Base-by-base conservation (phyloP, 2,329 filamentous ascomycete species). In the Elsinoe batatas region DNA sequence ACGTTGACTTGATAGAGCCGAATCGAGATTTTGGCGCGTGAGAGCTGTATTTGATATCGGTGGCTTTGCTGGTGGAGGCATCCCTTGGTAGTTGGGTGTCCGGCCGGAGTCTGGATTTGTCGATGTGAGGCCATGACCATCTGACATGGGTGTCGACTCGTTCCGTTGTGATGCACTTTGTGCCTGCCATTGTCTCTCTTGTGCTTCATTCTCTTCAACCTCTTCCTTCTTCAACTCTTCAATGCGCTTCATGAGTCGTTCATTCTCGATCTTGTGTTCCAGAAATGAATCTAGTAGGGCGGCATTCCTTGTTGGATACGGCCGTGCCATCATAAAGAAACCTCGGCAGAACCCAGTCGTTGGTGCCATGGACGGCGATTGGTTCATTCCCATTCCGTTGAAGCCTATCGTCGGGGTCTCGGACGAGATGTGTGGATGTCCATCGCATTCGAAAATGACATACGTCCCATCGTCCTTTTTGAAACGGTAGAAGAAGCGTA, bases 201-300 rank as follows among this genome's bases (percentile, higher is more conserved):
- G 79, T 57, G 83, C 80, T 58, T 87, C 85, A 13, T 79, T 77
- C 58, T 94, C 91, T 55, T 91, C 87, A 56, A 85, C 82, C 68
- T 96, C 91, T 69, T 96, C 91, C 59, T 81, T 79, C 62, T 87
- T 88, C 55, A 96, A 75, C 70, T 94, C 89, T 15, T 85, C 83
- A 59, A 97, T 95, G 42, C 88, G 83, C 63, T 88, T 86, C 64
- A 82, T 83, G 49, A 97, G 72, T 3, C 91, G 82, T 72, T 95
- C 90, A 64, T 96, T 95, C 69, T 96, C 91, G 55, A 95, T 91
- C 71, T 96, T 96, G 73, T 96, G 91, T 68, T 97, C 91, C 26
- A 97, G 76, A 64, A 96, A 96, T 0, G 90, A 94, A 71, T 97
- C 91, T 17, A 96, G 77, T 10, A 96, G 77, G 3, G 81, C 81